Evolutionary conservation across 371 early-diverging fungal species (phyloP), one percentile per base, ranked within the genome.

Genomic region (Syncephalis fuscata): DNA sequence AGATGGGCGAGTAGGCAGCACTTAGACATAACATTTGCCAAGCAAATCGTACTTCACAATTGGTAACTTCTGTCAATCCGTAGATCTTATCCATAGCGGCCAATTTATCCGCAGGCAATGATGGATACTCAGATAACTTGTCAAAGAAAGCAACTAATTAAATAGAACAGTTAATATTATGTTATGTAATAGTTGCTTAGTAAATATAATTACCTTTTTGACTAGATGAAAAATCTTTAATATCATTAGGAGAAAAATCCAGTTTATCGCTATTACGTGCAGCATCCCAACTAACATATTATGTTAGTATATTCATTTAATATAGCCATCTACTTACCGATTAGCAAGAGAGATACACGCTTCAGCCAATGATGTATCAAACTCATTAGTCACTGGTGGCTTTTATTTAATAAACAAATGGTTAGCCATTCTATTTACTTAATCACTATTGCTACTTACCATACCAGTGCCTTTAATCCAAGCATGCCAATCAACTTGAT

Each of bases 381-480:
- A 95, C 38, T 82, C 57, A 62, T 86, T 86, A 39, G 73, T 66
- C 24, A 88, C 87, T 17, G 85, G 86, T 37, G 96, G 96, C 82
- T 71, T 52, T 21, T 24, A 11, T 11, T n/a, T 19, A 40, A 36
- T 10, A 2, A 4, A 11, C 4, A 7, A 7, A 32, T 32, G 4
- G 11, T 7, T 11, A 7, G 7, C 7, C 11, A 42, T 39, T 36
- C 9, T 27, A 37, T 24, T 3, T n/a, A 20, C 39, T 15, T 43
- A 19, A 48, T 37, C 9, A 20, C 23, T 2, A 37, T n/a, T 10
- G n/a, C n/a, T 14, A 50, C 60, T 19, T 60, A 71, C 71, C 84
- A 88, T 88, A 55, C 88, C 87, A 25, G 80, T 71, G 26, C 72
- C 70, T 50, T 78, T 59, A 51, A 95, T 73, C 97, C 97, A 96